phyloP scores from a whole-genome alignment of 768 basidiomycete species.

The Cyclocybe cylindracea region DNA sequence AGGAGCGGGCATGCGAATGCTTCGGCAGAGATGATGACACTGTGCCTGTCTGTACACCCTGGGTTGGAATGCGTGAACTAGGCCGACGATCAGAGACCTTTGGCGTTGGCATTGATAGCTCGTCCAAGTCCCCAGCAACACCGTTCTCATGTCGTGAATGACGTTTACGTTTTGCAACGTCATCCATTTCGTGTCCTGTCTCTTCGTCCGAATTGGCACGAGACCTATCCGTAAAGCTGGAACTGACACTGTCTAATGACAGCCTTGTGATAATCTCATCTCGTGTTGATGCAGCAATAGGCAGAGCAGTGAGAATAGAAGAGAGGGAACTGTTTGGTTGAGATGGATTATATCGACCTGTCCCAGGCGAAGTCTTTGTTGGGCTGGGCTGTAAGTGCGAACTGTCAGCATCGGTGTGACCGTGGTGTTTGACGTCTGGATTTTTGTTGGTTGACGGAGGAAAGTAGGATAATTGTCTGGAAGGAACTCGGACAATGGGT shows the following conservation, averaged over 20 bases:
- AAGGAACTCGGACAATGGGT: conserved; percentile 47
- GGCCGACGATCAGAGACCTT: conserved; percentile 17
- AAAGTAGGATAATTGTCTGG: conserved; percentile 55
- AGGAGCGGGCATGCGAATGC: conserved; percentile 16
- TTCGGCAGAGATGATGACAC: conserved; percentile 16
- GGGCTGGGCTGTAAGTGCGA: conserved; percentile 5
- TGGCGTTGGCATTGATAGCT: conserved; percentile 23
- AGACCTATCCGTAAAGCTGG: conserved; percentile 41
- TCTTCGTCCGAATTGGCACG: conserved; percentile 31
- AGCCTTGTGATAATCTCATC: conserved; percentile 56
- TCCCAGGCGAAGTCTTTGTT: conserved; percentile 17
- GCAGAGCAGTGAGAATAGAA: conserved; percentile 46
- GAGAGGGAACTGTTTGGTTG: conserved; percentile 37
- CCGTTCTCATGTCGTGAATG: not conserved
- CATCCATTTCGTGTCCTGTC: conserved; percentile 46
- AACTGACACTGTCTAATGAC: conserved; percentile 53
- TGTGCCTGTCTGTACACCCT: not conserved
- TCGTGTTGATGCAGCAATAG: conserved; percentile 52
- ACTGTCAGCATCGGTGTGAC: conserved; percentile 4
- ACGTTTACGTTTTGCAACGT: conserved; percentile 29
- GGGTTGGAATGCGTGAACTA: conserved; percentile 4
- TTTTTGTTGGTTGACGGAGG: conserved; percentile 41
- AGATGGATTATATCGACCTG: conserved; percentile 28
- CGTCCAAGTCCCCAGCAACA: conserved; percentile 11
- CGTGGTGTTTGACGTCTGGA: conserved; percentile 12